Evolutionary conservation across 75 land plant species (phyloP), one percentile per base, ranked within the genome.

Genomic region (Azolla pinnata): DNA sequence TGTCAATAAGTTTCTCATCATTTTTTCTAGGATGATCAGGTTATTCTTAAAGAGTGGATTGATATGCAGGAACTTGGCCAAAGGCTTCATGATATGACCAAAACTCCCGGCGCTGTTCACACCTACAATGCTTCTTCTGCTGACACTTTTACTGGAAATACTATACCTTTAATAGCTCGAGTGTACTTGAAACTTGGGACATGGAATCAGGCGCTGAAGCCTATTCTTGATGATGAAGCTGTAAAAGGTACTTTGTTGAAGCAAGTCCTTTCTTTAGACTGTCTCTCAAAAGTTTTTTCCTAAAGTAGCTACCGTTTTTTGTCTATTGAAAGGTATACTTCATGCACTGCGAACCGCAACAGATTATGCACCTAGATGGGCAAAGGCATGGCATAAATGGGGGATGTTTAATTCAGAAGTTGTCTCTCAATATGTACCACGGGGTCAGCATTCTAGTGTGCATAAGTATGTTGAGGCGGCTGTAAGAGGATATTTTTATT

Each of bases 381-480:
- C 73, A 42, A 95, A 95, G 65, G 91, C 99, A 55, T 95, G 99
- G 99, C 99, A 95, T 56, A 76, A 67, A 51, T 95, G 96, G 96
- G 99, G 97, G 27, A 72, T 95, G 27, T 95, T 95, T 34, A 95
- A 95, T 53, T 90, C 99, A 33, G 99, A 91, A 23, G 92, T 89
- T 7, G 86, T 95, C 78, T 75, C 86, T 19, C 92, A 90, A 61
- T 95, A 82, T 51, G 84, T 78, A 4, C 24, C 63, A 16, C 72
- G 77, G 71, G 80, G 92, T 32, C 53, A 60, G 29, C 61, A 74
- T 40, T 49, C 55, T 34, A 38, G 51, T 29, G 88, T 85, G 4
- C 76, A 72, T 38, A 78, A 81, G 19, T 82, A 77, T 79, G 97
- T 90, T 68, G 99, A 91, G 65, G 73, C 78, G 25, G 99, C 99